A percentile compares a stretch with the other conserved stretches of the same genome.
Evolutionary conservation across 2,329 filamentous ascomycete genomes (phyloP).

Genomic region (Colletotrichum gloeosporioides): DNA sequence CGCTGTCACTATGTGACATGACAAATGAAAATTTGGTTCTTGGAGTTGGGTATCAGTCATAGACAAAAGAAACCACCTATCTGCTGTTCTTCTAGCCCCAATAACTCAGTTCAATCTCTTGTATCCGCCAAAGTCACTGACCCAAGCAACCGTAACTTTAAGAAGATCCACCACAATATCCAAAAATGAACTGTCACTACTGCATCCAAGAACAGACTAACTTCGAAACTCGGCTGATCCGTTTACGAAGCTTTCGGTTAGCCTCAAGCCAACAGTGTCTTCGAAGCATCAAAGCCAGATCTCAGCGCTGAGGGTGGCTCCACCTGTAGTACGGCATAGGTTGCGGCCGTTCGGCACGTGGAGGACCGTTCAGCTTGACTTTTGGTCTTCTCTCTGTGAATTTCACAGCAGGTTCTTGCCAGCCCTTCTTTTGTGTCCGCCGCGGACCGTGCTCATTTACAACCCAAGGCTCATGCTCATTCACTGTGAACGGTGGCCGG

Average conservation of each 20-base stretch:
- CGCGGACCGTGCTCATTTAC: background rate
- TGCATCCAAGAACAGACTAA: background rate
- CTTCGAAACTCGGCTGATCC: accelerated
- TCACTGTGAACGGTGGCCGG: background rate
- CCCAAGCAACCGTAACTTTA: background rate
- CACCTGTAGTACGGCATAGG: background rate
- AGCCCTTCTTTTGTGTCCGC: background rate
- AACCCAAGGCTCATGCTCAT: background rate
- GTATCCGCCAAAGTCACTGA: background rate
- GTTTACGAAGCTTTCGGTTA: accelerated
- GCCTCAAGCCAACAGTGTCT: background rate
- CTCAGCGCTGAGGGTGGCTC: background rate
- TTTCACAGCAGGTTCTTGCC: background rate
- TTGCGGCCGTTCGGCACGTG: background rate
- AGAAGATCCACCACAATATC: background rate
- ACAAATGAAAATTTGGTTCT: background rate
- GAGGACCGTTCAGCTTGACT: background rate
- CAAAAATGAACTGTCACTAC: background rate
- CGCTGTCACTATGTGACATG: accelerated
- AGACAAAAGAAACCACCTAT: background rate
- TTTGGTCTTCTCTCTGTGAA: background rate
- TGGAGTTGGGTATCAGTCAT: background rate
- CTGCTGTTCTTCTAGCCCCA: background rate
- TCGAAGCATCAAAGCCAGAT: background rate
- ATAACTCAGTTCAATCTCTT: background rate